Evolutionary conservation across 2,329 filamentous ascomycete genomes (phyloP).

Genomic region (Colletotrichum sp.): DNA sequence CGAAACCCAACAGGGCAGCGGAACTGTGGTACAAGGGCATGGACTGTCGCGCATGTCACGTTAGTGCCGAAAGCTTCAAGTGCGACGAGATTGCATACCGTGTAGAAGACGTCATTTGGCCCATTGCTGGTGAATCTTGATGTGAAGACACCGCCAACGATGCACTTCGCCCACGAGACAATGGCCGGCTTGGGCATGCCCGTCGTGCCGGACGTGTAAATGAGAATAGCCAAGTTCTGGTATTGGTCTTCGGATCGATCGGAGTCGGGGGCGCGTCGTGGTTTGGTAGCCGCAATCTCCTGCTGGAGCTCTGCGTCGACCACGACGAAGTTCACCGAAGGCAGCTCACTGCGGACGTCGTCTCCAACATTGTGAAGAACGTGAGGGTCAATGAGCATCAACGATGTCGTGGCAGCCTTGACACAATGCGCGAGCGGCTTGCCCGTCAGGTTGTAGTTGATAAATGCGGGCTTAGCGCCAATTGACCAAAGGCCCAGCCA

Average conservation of each 20-base stretch:
- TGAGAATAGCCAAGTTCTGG: conserved; percentile 71
- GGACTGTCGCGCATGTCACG: conserved; percentile 50
- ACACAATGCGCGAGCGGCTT: conserved; percentile 78
- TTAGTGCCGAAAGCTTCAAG: neutral
- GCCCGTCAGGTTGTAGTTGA: conserved; percentile 84
- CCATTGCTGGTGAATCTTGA: conserved; percentile 62
- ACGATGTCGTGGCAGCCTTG: conserved; percentile 66
- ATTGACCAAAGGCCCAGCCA: conserved; percentile 83
- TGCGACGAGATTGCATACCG: conserved; percentile 51
- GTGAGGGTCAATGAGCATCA: conserved; percentile 73
- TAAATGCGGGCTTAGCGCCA: conserved; percentile 82
- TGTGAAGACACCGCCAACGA: conserved; percentile 57
- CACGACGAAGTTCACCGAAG: conserved; percentile 62
- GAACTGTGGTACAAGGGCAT: conserved; percentile 93
- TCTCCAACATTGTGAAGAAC: conserved; percentile 62
- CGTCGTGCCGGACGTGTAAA: conserved; percentile 87
- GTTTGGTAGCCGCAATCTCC: conserved; percentile 55
- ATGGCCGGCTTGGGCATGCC: conserved; percentile 83
- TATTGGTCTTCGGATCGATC: conserved; percentile 54
- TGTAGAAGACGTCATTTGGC: conserved; percentile 74
- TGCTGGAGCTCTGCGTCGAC: conserved; percentile 64
- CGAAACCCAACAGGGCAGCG: conserved; percentile 73
- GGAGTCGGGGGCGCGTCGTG: conserved; percentile 63
- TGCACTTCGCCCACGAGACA: conserved; percentile 73
- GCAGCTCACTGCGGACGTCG: conserved; percentile 57